Evolutionary conservation across 2,329 filamentous ascomycete genomes (phyloP).

Genomic region (Delphinella strobiligena): DNA sequence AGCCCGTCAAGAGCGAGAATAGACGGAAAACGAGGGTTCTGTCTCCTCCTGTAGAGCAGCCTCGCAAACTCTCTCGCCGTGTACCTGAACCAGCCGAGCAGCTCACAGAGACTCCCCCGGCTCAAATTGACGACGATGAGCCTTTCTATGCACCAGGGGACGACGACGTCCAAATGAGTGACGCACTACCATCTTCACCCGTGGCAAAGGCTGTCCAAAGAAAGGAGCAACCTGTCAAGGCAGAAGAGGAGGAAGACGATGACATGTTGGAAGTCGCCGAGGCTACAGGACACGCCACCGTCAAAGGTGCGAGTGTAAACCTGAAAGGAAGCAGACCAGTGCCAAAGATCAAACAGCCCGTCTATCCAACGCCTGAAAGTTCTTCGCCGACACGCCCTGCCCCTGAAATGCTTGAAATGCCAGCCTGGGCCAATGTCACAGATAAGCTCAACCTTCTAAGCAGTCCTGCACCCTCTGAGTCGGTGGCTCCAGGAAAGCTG

Average conservation of each 20-base stretch:
- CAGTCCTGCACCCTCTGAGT: slow-evolving; percentile 56
- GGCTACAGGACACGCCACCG: slow-evolving; percentile 49
- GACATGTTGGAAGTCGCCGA: slow-evolving; percentile 79
- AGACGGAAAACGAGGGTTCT: slow-evolving; percentile 68
- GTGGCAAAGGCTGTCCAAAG: slow-evolving; percentile 26
- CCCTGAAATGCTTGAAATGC: slow-evolving; percentile 52
- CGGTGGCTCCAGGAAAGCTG: slow-evolving; percentile 62
- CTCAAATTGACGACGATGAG: slow-evolving; percentile 8
- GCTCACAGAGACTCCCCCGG: background rate
- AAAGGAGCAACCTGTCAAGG: slow-evolving; percentile 45
- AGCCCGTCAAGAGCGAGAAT: slow-evolving; percentile 59
- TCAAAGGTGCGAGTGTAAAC: slow-evolving; percentile 64
- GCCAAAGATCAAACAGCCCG: slow-evolving; percentile 59
- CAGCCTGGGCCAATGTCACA: slow-evolving; percentile 79
- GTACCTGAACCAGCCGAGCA: background rate
- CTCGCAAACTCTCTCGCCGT: slow-evolving; percentile 4
- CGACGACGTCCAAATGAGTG: slow-evolving; percentile 73
- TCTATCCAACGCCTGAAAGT: slow-evolving; percentile 57
- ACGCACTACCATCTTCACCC: slow-evolving; percentile 76
- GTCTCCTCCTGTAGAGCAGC: slow-evolving; percentile 56
- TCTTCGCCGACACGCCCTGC: slow-evolving; percentile 61
- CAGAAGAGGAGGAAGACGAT: slow-evolving; percentile 61
- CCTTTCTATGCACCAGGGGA: slow-evolving; percentile 24
- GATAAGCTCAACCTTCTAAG: slow-evolving; percentile 76
- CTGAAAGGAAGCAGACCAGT: slow-evolving; percentile 68